Percentiles rank a stretch among this genome's conserved stretches.
Conservation (phyloP, 345 rosid genomes). For the Salix udensis region DNA sequence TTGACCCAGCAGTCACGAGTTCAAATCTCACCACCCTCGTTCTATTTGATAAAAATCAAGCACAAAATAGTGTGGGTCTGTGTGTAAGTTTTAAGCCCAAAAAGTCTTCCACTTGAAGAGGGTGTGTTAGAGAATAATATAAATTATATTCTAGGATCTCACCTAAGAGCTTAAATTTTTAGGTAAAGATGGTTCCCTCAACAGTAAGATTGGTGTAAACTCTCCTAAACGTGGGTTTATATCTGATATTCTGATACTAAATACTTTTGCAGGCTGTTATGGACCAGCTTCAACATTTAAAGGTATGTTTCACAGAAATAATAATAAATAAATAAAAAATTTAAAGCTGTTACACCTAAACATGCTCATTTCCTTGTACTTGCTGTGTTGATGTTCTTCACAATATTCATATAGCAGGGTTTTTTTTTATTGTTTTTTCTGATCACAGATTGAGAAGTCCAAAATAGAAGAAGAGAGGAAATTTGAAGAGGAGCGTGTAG, state of each 20-base stretch:
- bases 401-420: background rate
- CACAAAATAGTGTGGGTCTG: too few relatives aligned
- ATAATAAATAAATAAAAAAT: background rate
- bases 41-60: too few relatives aligned
- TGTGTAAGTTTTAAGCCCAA: too few relatives aligned
- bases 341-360: background rate
- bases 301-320: conserved; percentile 35
- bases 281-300: conserved; percentile 52
- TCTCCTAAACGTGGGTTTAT: background rate
- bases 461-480: conserved; percentile 46
- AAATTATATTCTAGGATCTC: too few relatives aligned
- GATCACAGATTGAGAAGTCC: conserved; percentile 41
- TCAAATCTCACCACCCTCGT: too few relatives aligned
- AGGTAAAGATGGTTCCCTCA: too few relatives aligned
- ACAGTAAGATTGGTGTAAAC: background rate
- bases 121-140: too few relatives aligned
- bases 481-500: conserved; percentile 38
- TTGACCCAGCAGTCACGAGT: too few relatives aligned
- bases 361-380: background rate
- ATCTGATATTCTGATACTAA: background rate
- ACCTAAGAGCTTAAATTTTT: too few relatives aligned
- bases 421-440: background rate
- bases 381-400: background rate
- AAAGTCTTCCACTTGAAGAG: rapidly evolving
- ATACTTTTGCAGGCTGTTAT: conserved; percentile 37